Evolutionary conservation across 2,329 filamentous ascomycete genomes (phyloP).

Genomic region (Paracorniculantispora psalliotae): DNA sequence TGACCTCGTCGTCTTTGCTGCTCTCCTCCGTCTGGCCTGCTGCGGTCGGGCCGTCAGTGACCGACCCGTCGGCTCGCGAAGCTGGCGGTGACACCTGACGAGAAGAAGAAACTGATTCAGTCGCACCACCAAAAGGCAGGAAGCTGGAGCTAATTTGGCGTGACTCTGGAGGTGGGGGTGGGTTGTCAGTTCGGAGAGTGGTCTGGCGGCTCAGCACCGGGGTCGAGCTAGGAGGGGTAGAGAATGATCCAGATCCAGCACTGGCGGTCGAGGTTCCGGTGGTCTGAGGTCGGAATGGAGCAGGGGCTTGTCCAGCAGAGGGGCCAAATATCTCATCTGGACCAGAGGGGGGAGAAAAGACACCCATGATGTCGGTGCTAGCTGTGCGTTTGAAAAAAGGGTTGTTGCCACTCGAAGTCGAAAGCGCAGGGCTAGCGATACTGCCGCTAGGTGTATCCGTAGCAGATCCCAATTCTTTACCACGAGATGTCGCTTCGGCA

Average conservation of each 20-base stretch:
- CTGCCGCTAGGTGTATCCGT: conserved; percentile 38
- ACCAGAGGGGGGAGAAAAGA: conserved; percentile 46
- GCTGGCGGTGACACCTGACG: conserved; percentile 71
- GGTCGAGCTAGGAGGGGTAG: conserved; percentile 54
- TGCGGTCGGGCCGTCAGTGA: conserved; percentile 16
- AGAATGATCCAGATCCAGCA: conserved; percentile 39
- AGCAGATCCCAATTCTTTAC: conserved; percentile 47
- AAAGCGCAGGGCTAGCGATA: conserved; percentile 65
- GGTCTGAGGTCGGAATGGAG: conserved; percentile 46
- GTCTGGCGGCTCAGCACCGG: conserved; percentile 59
- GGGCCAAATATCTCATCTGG: conserved; percentile 79
- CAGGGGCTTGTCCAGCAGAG: conserved; percentile 33
- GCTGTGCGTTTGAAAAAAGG: conserved; percentile 81
- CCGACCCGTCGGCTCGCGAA: conserved; percentile 48
- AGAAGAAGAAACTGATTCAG: conserved; percentile 70
- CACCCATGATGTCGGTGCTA: conserved; percentile 55
- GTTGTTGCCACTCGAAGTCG: conserved; percentile 74
- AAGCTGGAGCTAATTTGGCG: conserved; percentile 74
- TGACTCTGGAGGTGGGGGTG: conserved; percentile 62
- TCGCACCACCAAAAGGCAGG: conserved; percentile 62
- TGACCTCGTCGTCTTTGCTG: conserved; percentile 13
- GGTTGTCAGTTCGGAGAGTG: conserved; percentile 50
- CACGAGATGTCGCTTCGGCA: conserved; percentile 53
- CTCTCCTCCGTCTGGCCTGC: conserved; percentile 20
- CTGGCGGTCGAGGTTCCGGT: conserved; percentile 53